phyloP scores from a whole-genome alignment of 352 stramenopile species.

The Pythium brassicae region DNA sequence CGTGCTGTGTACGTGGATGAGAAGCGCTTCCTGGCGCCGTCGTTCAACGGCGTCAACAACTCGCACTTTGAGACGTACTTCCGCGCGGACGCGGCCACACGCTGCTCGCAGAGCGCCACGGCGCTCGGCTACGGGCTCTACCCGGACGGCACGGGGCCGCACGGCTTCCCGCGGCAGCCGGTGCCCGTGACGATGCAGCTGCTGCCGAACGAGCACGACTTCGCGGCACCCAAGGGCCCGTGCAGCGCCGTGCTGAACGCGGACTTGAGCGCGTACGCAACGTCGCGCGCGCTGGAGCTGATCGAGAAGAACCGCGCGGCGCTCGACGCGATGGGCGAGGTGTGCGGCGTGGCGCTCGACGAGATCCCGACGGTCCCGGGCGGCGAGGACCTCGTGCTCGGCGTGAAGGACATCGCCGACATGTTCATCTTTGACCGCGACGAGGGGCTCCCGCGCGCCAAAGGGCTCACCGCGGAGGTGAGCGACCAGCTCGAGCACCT shows the following conservation, averaged over 20 bases:
- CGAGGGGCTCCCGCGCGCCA: conserved; percentile 43
- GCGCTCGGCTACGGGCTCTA: conserved; percentile 68
- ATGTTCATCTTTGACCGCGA: conserved; percentile 74
- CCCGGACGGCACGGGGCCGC: conserved; percentile 54
- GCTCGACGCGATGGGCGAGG: conserved; percentile 24
- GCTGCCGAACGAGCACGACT: conserved; percentile 74
- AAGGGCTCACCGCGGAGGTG: conserved; percentile 43
- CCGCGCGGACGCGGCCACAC: conserved; percentile 58
- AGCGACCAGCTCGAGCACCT: conserved; percentile 48
- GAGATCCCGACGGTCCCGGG: too few relatives aligned
- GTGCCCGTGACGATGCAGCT: conserved; percentile 79
- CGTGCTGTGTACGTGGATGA: conserved; percentile 64
- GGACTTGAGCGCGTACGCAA: conserved; percentile 30
- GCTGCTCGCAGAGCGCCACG: conserved; percentile 67
- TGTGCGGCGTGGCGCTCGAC: conserved; percentile 53
- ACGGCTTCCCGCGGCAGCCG: conserved; percentile 50
- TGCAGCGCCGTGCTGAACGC: conserved; percentile 58
- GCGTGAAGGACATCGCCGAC: conserved; percentile 71
- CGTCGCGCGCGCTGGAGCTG: conserved; percentile 27
- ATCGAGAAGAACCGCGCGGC: conserved; percentile 36
- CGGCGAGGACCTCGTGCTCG: conserved; percentile 33
- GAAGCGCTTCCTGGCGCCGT: conserved; percentile 55
- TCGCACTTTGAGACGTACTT: conserved; percentile 71
- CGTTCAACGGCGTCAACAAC: conserved; percentile 57
- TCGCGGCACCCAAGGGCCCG: conserved; percentile 57